These are phyloP conservation scores for Panaeolus papilionaceus DNA, from an alignment of 768 basidiomycete species.

Conservation along the genomic window DNA sequence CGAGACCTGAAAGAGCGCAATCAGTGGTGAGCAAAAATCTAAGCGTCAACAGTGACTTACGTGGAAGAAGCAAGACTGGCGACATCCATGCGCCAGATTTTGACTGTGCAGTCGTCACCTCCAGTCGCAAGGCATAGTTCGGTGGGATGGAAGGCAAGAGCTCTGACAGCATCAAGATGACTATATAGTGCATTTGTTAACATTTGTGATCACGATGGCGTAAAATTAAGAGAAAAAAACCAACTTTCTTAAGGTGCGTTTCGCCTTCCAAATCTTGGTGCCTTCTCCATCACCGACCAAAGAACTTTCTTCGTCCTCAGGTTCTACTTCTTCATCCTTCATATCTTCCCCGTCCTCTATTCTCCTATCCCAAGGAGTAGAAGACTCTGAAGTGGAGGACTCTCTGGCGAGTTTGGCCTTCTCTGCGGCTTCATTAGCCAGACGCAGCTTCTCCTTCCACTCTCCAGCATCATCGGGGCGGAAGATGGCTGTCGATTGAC, in stretches of 20 bases:
- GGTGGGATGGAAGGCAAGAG: slow-evolving; percentile 87
- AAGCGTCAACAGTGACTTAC: slow-evolving; percentile 54
- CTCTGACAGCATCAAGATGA: slow-evolving; percentile 92
- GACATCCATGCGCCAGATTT: slow-evolving; percentile 93
- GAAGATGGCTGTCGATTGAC: slow-evolving; percentile 82
- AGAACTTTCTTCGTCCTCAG: slow-evolving; percentile 69
- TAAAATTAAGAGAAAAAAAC: slow-evolving; percentile 39
- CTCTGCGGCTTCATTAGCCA: slow-evolving; percentile 67
- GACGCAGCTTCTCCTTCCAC: slow-evolving; percentile 82
- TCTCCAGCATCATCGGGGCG: slow-evolving; percentile 85
- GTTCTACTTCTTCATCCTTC: slow-evolving; percentile 74
- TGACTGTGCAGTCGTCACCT: slow-evolving; percentile 94
- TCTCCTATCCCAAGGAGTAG: slow-evolving; percentile 57
- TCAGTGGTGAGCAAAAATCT: slow-evolving; percentile 22
- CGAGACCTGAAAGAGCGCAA: slow-evolving; percentile 53
- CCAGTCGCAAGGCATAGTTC: slow-evolving; percentile 90
- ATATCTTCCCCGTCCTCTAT: slow-evolving; percentile 65
- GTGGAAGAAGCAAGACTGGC: slow-evolving; percentile 73
- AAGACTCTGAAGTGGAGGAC: slow-evolving; percentile 45
- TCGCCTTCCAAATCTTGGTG: slow-evolving; percentile 83
- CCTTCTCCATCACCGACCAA: slow-evolving; percentile 73
- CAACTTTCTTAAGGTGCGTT: slow-evolving; percentile 88
- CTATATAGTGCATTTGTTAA: slow-evolving; percentile 45
- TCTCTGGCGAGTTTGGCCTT: slow-evolving; percentile 51
- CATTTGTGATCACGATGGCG: slow-evolving; percentile 21